Conservation (phyloP, 2,329 filamentous ascomycete species). For the Chaetomiaceae sp. region DNA sequence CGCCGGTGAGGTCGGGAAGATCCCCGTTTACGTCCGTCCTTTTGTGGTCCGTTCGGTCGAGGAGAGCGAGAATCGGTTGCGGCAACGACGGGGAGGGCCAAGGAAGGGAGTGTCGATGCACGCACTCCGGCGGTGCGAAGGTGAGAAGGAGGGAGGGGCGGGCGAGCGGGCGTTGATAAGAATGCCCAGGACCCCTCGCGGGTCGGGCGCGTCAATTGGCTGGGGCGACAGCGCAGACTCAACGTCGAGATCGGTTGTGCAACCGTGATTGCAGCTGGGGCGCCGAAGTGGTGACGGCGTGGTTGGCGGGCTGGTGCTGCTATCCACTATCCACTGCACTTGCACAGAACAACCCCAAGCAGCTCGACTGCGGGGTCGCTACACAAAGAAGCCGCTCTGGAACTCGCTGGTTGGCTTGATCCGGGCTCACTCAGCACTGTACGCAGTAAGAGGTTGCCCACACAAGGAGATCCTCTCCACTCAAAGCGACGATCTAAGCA, state of each 20-base stretch:
- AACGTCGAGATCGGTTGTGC: constrained; percentile 12
- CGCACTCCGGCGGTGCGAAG: background rate
- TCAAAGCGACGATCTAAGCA: too few relatives aligned
- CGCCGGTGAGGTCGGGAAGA: constrained; percentile 12
- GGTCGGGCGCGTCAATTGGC: constrained; percentile 19
- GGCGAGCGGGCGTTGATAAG: constrained; percentile 12
- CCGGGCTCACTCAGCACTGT: background rate
- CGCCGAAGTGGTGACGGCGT: constrained; percentile 16
- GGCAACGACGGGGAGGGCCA: background rate
- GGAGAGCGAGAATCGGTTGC: background rate
- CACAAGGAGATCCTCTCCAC: background rate
- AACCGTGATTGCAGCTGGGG: constrained; percentile 11
- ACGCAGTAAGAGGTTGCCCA: too few relatives aligned
- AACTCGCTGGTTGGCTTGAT: constrained; percentile 18
- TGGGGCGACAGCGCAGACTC: constrained; percentile 10
- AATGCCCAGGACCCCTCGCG: background rate
- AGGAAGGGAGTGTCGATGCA: background rate
- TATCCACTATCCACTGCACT: too few relatives aligned
- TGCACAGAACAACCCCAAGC: too few relatives aligned
- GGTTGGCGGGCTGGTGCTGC: too few relatives aligned
- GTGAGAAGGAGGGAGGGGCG: constrained; percentile 1
- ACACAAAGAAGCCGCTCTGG: constrained; percentile 18
- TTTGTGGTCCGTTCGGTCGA: too few relatives aligned
- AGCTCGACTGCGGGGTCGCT: constrained; percentile 25
- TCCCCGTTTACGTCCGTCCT: background rate